These are phyloP conservation scores for Danielia reshetovae DNA, from an alignment of 805 yeast genomes.

Conservation along the genomic window DNA sequence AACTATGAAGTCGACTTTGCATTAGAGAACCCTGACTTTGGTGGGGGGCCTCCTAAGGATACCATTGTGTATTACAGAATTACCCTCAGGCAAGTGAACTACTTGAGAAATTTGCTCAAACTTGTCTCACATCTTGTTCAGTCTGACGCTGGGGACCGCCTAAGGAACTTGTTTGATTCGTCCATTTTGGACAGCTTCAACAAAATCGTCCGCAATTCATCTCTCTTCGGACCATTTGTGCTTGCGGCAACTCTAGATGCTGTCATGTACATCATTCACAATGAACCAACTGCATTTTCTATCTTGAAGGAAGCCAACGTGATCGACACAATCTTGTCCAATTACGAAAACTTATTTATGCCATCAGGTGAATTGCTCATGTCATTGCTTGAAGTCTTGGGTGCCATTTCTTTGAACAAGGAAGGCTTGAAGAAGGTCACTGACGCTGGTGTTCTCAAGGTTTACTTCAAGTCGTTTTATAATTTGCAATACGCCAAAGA, in stretches of 20 bases:
- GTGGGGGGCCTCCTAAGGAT: constrained; percentile 54
- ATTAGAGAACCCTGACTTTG: constrained; percentile 51
- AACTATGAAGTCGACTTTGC: constrained; percentile 64
- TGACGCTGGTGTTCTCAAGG: constrained; percentile 31
- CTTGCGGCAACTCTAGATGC: constrained; percentile 59
- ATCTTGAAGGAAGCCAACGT: constrained; percentile 76
- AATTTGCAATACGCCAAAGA: constrained; percentile 49
- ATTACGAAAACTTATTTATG: constrained; percentile 52
- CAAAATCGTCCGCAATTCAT: constrained; percentile 51
- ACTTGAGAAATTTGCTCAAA: constrained; percentile 48
- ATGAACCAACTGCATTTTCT: constrained; percentile 85
- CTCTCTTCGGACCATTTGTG: constrained; percentile 63
- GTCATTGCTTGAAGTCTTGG: constrained; percentile 64
- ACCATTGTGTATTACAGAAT: constrained; percentile 49
- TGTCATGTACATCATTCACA: constrained; percentile 70
- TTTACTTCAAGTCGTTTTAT: constrained; percentile 49
- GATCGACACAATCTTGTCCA: constrained; percentile 58
- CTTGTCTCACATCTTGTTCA: constrained; percentile 61
- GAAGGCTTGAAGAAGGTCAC: constrained; percentile 64
- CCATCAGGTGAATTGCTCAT: constrained; percentile 56
- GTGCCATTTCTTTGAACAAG: constrained; percentile 76
- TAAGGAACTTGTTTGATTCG: constrained; percentile 83
- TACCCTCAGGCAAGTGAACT: constrained; percentile 56
- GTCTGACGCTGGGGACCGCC: constrained; percentile 77
- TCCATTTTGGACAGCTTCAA: constrained; percentile 63